Evolutionary conservation across 306 rosid species (phyloP).

Genomic region (Prunus salicina): DNA sequence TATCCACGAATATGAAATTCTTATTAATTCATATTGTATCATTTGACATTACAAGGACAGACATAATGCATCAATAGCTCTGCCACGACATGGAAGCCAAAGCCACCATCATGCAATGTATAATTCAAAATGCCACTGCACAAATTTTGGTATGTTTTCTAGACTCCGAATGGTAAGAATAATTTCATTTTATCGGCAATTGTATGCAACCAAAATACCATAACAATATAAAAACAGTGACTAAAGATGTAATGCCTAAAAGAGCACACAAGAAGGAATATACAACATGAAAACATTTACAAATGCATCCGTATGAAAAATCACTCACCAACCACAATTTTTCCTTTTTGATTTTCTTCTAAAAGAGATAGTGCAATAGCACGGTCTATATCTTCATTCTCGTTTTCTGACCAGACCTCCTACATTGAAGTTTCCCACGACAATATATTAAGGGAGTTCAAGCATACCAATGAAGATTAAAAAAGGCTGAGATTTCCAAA

Average conservation of each 20-base stretch:
- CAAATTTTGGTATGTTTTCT: background rate
- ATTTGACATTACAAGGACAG: background rate
- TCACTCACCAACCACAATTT: conserved; percentile 65
- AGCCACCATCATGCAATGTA: background rate
- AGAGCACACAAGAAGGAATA: background rate
- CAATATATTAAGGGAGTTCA: conserved; percentile 21
- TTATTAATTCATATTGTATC: background rate
- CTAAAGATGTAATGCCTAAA: background rate
- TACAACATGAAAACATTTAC: background rate
- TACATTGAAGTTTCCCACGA: conserved; percentile 42
- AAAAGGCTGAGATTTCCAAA: background rate
- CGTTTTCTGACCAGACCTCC: conserved; percentile 71
- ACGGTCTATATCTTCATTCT: conserved; percentile 75
- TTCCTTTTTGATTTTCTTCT: conserved; percentile 60
- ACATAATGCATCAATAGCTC: background rate
- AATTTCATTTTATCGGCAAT: background rate
- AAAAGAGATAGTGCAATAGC: conserved; percentile 83
- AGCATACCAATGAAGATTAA: conserved; percentile 10
- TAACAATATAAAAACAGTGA: background rate
- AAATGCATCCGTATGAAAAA: conserved; percentile 5
- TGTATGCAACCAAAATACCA: background rate
- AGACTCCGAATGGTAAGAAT: background rate
- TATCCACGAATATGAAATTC: conserved; percentile 19
- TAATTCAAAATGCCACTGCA: background rate
- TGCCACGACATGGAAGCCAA: background rate